A percentile compares a stretch with the other conserved stretches of the same genome.
phyloP scores from a whole-genome alignment of 2,329 filamentous ascomycete genomes.

The Aspergillus ibericus region DNA sequence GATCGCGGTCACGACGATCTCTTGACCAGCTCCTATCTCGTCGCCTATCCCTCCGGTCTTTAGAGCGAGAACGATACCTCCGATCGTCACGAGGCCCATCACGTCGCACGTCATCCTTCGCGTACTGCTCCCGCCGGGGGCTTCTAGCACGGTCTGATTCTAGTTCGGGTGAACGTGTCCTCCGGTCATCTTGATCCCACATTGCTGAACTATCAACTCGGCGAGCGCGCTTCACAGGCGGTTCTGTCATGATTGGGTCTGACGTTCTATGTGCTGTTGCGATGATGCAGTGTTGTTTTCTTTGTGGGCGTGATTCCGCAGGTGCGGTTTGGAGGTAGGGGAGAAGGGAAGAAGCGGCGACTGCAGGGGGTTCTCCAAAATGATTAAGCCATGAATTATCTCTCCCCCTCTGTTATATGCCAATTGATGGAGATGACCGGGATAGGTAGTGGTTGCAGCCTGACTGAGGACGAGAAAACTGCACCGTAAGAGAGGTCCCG shows the following conservation, averaged over 20 bases:
- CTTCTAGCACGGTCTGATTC: constrained; percentile 36
- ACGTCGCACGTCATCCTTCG: constrained; percentile 40
- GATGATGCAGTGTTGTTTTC: neutral
- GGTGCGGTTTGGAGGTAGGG: neutral
- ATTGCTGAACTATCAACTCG: constrained; percentile 60
- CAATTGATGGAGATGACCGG: neutral
- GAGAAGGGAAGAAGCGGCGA: neutral
- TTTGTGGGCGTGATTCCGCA: neutral
- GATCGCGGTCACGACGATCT: constrained; percentile 39
- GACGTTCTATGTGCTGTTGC: constrained; percentile 1
- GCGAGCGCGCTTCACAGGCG: constrained; percentile 53
- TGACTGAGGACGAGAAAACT: neutral
- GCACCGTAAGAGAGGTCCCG: constrained; percentile 10
- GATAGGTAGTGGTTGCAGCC: neutral
- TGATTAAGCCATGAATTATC: neutral
- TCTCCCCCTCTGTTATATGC: neutral
- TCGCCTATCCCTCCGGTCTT: constrained; percentile 41
- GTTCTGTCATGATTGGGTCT: constrained; percentile 50
- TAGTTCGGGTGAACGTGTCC: constrained; percentile 27
- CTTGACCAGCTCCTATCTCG: constrained; percentile 47
- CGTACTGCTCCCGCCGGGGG: constrained; percentile 37
- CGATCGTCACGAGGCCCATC: constrained; percentile 41
- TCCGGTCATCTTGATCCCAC: constrained; percentile 54
- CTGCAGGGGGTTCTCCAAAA: neutral
- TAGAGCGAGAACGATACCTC: constrained; percentile 41